A percentile compares a stretch with the other conserved stretches of the same genome.
These are phyloP conservation scores for Spergularia azorica DNA, from an alignment of 179 eudicot genomes.

Conservation along the genomic window DNA sequence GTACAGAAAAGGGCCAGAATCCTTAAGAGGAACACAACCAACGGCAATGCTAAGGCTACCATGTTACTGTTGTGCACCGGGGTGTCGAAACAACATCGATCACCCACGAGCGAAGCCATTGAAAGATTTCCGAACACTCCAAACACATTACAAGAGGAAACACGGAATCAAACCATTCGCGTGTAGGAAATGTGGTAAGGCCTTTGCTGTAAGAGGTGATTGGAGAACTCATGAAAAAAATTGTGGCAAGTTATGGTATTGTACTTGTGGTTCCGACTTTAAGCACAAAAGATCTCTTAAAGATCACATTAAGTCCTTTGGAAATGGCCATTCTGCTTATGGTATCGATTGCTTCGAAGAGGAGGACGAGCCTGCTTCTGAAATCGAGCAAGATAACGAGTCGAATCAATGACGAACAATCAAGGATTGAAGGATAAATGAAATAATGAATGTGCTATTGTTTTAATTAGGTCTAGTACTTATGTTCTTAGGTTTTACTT, in stretches of 20 bases:
- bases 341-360: slow-evolving; percentile 48
- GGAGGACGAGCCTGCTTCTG: slow-evolving; percentile 49
- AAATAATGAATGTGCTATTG: background rate
- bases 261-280: slow-evolving; percentile 81
- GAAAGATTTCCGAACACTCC: slow-evolving; percentile 81
- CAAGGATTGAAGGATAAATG: background rate
- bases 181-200: slow-evolving; percentile 68
- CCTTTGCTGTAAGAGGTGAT: slow-evolving; percentile 81
- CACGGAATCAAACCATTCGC: slow-evolving; percentile 71
- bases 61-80: slow-evolving; percentile 79
- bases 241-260: slow-evolving; percentile 83
- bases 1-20: slow-evolving; percentile 73
- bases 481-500: too few relatives aligned
- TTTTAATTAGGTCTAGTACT: background rate
- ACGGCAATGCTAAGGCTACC: slow-evolving; percentile 85
- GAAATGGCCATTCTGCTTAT: slow-evolving; percentile 57
- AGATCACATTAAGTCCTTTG: slow-evolving; percentile 77
- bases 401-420: slow-evolving; percentile 18
- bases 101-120: slow-evolving; percentile 77
- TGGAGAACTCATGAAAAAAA: slow-evolving; percentile 92
- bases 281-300: slow-evolving; percentile 89
- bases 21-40: slow-evolving; percentile 75
- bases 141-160: slow-evolving; percentile 86
- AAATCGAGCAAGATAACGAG: slow-evolving; percentile 42
- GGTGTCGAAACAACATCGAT: slow-evolving; percentile 86